A percentile compares a stretch with the other conserved stretches of the same genome.
These are phyloP conservation scores for Aschersonia sp. DNA, from an alignment of 2,329 filamentous ascomycete species.

Conservation along the genomic window DNA sequence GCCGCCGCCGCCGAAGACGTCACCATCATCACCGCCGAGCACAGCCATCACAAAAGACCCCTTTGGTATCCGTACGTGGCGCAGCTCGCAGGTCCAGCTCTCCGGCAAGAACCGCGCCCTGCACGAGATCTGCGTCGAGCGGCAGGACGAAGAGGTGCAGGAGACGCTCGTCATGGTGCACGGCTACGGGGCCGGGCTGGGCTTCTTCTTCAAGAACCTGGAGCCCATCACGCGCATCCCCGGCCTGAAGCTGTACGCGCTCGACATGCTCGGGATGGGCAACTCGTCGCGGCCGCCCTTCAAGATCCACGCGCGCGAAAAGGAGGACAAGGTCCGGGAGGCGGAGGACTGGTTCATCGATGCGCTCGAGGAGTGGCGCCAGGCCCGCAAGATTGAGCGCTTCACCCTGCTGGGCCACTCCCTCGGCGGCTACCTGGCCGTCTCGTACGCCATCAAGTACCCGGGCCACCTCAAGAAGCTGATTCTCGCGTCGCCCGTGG, in stretches of 20 bases:
- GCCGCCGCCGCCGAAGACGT: slow-evolving; percentile 2
- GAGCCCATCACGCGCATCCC: slow-evolving; percentile 65
- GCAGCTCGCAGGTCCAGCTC: slow-evolving; percentile 69
- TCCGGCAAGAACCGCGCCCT: slow-evolving; percentile 74
- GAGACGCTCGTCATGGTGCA: slow-evolving; percentile 92
- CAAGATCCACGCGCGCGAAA: slow-evolving; percentile 69
- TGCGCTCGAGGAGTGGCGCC: slow-evolving; percentile 88
- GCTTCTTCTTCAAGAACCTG: slow-evolving; percentile 98
- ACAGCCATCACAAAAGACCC: slow-evolving; percentile 49
- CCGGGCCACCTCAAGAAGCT: slow-evolving; percentile 90
- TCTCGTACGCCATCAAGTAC: slow-evolving; percentile 93
- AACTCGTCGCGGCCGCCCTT: slow-evolving; percentile 75
- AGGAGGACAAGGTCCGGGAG: slow-evolving; percentile 66
- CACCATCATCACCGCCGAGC: too few relatives aligned
- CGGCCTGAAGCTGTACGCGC: slow-evolving; percentile 80
- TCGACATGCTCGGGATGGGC: slow-evolving; percentile 95
- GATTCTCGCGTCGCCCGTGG: slow-evolving; percentile 86
- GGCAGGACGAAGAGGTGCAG: slow-evolving; percentile 62
- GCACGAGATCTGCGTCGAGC: slow-evolving; percentile 87
- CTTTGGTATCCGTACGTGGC: slow-evolving; percentile 74
- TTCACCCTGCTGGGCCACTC: slow-evolving; percentile 92
- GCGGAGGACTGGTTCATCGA: slow-evolving; percentile 95
- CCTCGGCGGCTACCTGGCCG: slow-evolving; percentile 85
- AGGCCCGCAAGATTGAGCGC: slow-evolving; percentile 74
- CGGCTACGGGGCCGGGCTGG: slow-evolving; percentile 88